phyloP scores from a whole-genome alignment of 371 early-diverging fungal species.

The Mortierella sp. region DNA sequence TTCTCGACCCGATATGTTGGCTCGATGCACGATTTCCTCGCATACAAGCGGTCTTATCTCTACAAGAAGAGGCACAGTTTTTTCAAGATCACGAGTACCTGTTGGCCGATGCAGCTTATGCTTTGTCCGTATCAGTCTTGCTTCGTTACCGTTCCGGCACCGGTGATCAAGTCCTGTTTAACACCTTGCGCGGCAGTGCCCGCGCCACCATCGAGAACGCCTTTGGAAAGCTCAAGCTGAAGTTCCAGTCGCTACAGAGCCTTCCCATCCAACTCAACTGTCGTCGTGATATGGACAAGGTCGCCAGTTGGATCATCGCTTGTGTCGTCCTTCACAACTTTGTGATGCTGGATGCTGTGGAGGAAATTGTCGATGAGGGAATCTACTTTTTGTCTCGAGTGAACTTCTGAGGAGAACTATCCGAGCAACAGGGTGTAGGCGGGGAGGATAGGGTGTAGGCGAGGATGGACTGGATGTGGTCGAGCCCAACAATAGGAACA shows the following conservation, averaged over 20 bases:
- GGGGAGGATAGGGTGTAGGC: too few relatives aligned
- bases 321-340: constrained; percentile 14
- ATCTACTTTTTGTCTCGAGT: too few relatives aligned
- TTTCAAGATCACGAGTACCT: constrained; percentile 19
- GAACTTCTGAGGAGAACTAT: too few relatives aligned
- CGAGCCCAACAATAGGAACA: too few relatives aligned
- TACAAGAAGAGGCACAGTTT: not conserved
- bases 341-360: not conserved
- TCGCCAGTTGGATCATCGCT: constrained; percentile 10
- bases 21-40: not conserved
- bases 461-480: too few relatives aligned
- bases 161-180: constrained; percentile 6
- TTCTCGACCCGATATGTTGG: constrained; percentile 1
- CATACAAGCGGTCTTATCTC: not conserved
- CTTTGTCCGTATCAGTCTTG: not conserved
- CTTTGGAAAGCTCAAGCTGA: constrained; percentile 22
- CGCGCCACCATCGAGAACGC: constrained; percentile 29
- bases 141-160: constrained; percentile 10
- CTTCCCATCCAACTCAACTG: constrained; percentile 1
- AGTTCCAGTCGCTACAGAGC: constrained; percentile 15
- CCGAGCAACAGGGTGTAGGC: too few relatives aligned
- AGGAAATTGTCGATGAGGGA: not conserved
- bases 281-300: not conserved
- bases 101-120: constrained; percentile 1
- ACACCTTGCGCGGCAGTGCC: constrained; percentile 1